phyloP scores from a whole-genome alignment of 257 asterid species.

The Solanum lycopersicoides region DNA sequence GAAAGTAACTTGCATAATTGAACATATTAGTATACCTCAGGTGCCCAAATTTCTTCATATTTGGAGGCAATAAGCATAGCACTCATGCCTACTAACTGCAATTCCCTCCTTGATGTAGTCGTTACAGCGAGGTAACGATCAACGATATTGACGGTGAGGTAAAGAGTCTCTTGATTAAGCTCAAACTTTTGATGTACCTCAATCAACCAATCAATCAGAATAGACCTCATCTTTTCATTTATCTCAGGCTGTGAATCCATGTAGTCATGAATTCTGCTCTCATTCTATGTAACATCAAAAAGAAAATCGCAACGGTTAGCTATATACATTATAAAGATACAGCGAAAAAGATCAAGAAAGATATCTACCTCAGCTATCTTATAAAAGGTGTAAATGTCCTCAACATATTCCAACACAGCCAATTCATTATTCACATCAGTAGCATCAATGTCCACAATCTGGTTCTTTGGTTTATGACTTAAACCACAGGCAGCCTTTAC shows the following conservation, averaged over 20 bases:
- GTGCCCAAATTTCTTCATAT: conserved; percentile 97
- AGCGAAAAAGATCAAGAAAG: not conserved
- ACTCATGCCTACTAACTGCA: conserved; percentile 74
- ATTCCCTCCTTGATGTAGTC: conserved; percentile 42
- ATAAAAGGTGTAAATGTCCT: conserved; percentile 71
- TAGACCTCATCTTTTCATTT: conserved; percentile 67
- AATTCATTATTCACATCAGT: conserved; percentile 59
- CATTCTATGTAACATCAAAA: conserved; percentile 30
- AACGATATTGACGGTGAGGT: conserved; percentile 64
- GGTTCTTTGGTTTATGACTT: conserved; percentile 25
- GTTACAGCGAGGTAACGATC: conserved; percentile 61
- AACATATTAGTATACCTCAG: conserved; percentile 34
- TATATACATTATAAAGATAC: not conserved
- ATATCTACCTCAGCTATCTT: conserved; percentile 60
- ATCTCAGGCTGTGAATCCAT: conserved; percentile 76
- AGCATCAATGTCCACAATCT: conserved; percentile 64
- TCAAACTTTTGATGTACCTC: conserved; percentile 81
- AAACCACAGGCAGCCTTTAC: conserved; percentile 72
- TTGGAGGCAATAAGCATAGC: conserved; percentile 88
- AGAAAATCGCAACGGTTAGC: not conserved
- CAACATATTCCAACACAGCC: conserved; percentile 81
- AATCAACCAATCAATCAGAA: conserved; percentile 74
- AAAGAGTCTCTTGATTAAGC: conserved; percentile 76
- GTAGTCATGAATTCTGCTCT: conserved; percentile 51
- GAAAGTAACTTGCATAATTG: not conserved